These are phyloP conservation scores for Thalia dealbata DNA, from an alignment of 176 grass and related monocot genomes.

Conservation along the genomic window DNA sequence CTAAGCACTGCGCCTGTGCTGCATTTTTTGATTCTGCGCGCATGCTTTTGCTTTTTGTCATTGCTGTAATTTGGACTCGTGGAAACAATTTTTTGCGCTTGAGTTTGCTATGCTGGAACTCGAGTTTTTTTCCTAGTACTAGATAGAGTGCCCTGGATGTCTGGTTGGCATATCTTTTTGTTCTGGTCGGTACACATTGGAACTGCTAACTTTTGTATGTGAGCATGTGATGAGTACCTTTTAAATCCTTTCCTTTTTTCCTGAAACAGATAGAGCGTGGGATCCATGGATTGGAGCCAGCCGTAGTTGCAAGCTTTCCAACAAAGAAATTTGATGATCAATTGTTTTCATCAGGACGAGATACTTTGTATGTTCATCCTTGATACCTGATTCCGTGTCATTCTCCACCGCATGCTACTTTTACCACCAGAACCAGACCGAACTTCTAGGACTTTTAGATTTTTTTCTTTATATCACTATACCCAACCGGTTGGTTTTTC, in stretches of 20 bases:
- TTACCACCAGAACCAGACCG: neutral
- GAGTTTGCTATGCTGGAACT: neutral
- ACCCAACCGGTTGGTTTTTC: neutral
- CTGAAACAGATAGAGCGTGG: conserved; percentile 39
- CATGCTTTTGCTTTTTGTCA: neutral
- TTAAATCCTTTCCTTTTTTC: neutral
- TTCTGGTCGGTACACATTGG: neutral
- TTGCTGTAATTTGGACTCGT: neutral
- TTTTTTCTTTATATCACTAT: neutral
- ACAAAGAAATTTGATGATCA: conserved; percentile 43
- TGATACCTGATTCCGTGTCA: neutral
- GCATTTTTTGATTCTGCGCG: neutral
- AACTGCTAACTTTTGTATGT: neutral
- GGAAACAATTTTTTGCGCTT: neutral
- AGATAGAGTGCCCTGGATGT: neutral
- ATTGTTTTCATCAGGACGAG: conserved; percentile 16
- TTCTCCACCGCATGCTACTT: neutral
- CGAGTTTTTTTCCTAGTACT: neutral
- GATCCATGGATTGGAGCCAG: conserved; percentile 45
- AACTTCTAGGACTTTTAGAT: neutral
- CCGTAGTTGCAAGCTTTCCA: conserved; percentile 49
- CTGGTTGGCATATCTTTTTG: neutral
- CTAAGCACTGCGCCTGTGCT: neutral
- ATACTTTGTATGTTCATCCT: conserved; percentile 4
- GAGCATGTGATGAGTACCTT: neutral